A percentile compares a stretch with the other conserved stretches of the same genome.
phyloP scores from a whole-genome alignment of 2,329 filamentous ascomycete genomes.

The Aureobasidium lini region DNA sequence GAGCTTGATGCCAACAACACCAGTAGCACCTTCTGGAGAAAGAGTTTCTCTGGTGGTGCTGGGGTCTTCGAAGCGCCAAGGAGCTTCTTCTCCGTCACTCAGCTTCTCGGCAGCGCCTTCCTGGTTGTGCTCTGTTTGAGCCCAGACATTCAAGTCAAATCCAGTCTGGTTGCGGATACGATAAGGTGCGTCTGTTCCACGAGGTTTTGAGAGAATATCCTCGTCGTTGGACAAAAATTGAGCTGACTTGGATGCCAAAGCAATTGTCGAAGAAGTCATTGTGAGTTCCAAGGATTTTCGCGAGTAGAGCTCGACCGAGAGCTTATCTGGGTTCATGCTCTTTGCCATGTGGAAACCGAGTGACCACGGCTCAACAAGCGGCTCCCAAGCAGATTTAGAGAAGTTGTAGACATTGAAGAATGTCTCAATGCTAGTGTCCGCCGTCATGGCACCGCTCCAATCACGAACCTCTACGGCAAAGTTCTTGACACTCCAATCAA shows the following conservation, averaged over 20 bases:
- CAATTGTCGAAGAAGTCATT: constrained; percentile 86
- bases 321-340: constrained; percentile 63
- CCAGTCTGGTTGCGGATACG: constrained; percentile 92
- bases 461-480: constrained; percentile 80
- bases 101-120: constrained; percentile 68
- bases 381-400: constrained; percentile 97
- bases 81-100: constrained; percentile 79
- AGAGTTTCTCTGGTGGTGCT: constrained; percentile 93
- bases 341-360: constrained; percentile 84
- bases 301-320: constrained; percentile 80
- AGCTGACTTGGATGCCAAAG: constrained; percentile 84
- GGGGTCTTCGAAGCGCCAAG: constrained; percentile 96
- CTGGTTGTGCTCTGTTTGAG: constrained; percentile 64
- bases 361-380: constrained; percentile 91
- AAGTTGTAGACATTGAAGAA: constrained; percentile 99
- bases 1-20: constrained; percentile 72
- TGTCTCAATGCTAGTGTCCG: constrained; percentile 83
- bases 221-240: constrained; percentile 83
- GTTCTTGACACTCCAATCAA: constrained; percentile 87
- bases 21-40: constrained; percentile 71
- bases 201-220: constrained; percentile 86
- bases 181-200: constrained; percentile 86
- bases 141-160: constrained; percentile 79
- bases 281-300: constrained; percentile 88
- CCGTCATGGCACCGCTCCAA: constrained; percentile 83